Evolutionary conservation across 2,329 filamentous ascomycete species (phyloP), one percentile per base, ranked within the genome.

Genomic region (Nigrospora osmanthi): DNA sequence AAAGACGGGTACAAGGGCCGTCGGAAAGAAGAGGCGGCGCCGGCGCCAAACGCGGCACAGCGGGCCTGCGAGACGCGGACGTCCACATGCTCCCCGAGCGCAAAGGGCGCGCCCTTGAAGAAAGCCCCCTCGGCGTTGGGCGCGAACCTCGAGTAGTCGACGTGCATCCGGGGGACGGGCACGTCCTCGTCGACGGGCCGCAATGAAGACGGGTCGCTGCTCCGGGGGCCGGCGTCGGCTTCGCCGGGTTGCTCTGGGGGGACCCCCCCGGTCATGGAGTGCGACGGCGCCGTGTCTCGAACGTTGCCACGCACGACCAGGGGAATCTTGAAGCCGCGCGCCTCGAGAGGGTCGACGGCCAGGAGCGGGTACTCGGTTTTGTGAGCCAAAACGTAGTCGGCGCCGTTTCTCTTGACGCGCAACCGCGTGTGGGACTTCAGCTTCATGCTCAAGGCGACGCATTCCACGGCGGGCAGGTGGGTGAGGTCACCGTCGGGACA

Each of bases 251-350:
- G 19, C 19, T 7, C 19, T 23, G 4, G 19, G 19, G 7, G 19
- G 13, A 35, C 11, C 19, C 16, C 33, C 7, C 40, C 28, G 12
- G 40, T 15, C 13, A 6, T 36, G 40, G 15, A 35, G 9, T 36
- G 9, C 11, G 33, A 13, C 11, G 33, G 33, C 12, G 40, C 31
- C 13, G 16, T 34, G 15, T 42, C 35, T 33, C 23, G 31, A 14
- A 47, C 19, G 17, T 43, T 43, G 11, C 45, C 45, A 31, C 40
- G 36, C 9, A 43, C 35, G 2, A 47, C 23, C 11, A 47, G 16
- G 5, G 45, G 40, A 9, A 47, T 15, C 5, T 40, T 40, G 32
- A 43, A 43, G 3, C 11, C 33, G 15, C 28, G 23, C 5, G 15
- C 13, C n/a, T 17, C 45, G 11, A 38, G 33, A 2, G 37, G 17